Evolutionary conservation across 2,329 filamentous ascomycete species (phyloP).

Genomic region (Penicillium sp.): DNA sequence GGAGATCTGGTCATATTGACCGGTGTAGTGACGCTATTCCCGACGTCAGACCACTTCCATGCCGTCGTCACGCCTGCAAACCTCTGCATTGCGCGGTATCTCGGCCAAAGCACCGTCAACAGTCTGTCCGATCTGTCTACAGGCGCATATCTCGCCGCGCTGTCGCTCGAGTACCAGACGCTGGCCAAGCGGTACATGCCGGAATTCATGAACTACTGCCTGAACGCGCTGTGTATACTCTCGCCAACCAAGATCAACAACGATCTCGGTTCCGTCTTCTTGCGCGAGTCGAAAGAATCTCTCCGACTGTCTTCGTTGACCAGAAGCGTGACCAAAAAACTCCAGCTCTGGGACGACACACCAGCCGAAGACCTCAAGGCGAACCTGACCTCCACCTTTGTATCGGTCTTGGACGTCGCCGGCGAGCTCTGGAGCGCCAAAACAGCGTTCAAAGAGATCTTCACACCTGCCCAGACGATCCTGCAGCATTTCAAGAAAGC

Average conservation of each 20-base stretch:
- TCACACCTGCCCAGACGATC: conserved; percentile 59
- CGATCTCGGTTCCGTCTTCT: conserved; percentile 56
- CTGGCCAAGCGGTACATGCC: conserved; percentile 85
- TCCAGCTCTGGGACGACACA: conserved; percentile 54
- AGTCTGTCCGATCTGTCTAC: conserved; percentile 63
- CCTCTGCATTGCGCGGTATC: conserved; percentile 75
- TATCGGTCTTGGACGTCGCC: conserved; percentile 63
- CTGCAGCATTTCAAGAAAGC: conserved; percentile 33
- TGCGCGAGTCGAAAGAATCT: conserved; percentile 53
- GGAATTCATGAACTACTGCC: conserved; percentile 75
- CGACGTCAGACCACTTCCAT: conserved; percentile 96
- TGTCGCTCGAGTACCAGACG: conserved; percentile 77
- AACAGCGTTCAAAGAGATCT: conserved; percentile 73
- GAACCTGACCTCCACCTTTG: conserved; percentile 59
- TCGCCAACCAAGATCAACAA: conserved; percentile 52
- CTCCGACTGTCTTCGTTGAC: conserved; percentile 46
- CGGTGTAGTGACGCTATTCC: conserved; percentile 78
- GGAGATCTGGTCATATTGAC: conserved; percentile 82
- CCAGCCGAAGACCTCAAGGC: conserved; percentile 49
- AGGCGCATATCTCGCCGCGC: conserved; percentile 73
- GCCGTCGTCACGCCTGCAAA: conserved; percentile 88
- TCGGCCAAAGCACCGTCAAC: conserved; percentile 71
- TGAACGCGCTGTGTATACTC: conserved; percentile 68
- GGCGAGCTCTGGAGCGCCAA: conserved; percentile 71
- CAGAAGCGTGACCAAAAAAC: conserved; percentile 43